These are phyloP conservation scores for Cytospora schulzeri DNA, from an alignment of 2,329 filamentous ascomycete genomes.

Conservation along the genomic window DNA sequence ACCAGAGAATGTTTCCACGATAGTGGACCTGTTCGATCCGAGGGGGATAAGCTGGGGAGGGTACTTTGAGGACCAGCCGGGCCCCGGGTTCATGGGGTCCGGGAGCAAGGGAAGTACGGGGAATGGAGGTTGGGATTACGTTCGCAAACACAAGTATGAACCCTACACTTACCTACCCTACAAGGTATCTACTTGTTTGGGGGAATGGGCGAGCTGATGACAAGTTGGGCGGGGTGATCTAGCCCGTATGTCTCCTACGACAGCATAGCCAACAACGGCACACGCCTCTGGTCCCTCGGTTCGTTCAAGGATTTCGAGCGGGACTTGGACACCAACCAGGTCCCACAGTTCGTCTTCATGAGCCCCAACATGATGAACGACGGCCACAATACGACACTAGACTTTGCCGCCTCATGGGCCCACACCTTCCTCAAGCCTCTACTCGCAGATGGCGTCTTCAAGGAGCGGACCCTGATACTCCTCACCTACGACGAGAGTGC, in stretches of 20 bases:
- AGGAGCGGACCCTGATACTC: conserved; percentile 55
- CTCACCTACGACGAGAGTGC: conserved; percentile 62
- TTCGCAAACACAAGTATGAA: conserved; percentile 46
- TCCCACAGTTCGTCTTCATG: conserved; percentile 69
- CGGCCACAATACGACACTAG: conserved; percentile 61
- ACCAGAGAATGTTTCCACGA: conserved; percentile 47
- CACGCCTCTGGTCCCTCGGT: conserved; percentile 60
- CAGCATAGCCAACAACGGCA: conserved; percentile 42
- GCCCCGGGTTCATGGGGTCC: conserved; percentile 50
- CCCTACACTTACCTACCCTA: neutral
- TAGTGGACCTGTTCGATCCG: conserved; percentile 49
- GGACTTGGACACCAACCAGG: conserved; percentile 55
- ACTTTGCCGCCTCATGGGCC: conserved; percentile 54
- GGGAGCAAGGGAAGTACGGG: conserved; percentile 40
- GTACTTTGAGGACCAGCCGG: conserved; percentile 49
- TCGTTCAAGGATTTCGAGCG: conserved; percentile 63
- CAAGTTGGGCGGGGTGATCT: neutral
- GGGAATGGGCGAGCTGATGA: neutral
- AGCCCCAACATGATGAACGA: conserved; percentile 67
- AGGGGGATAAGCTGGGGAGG: conserved; percentile 46
- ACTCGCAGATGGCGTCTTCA: conserved; percentile 52
- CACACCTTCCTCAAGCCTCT: conserved; percentile 56
- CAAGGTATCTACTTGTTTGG: no score
- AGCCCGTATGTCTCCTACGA: conserved; percentile 48
- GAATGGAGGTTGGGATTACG: conserved; percentile 42